phyloP scores from a whole-genome alignment of 2,329 filamentous ascomycete genomes.

The Botrytis porri region DNA sequence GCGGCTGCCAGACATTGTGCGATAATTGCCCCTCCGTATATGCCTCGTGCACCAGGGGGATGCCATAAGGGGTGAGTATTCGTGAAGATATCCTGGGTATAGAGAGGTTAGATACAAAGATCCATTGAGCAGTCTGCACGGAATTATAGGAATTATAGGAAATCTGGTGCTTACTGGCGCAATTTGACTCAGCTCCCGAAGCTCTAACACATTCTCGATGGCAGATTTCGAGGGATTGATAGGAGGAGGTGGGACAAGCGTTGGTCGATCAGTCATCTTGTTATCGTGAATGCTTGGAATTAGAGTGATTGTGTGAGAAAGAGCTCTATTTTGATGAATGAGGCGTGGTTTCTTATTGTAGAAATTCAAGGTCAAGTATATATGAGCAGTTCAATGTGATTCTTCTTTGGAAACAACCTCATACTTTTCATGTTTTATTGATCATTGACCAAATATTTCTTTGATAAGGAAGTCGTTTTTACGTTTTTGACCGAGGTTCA shows the following conservation, averaged over 20 bases:
- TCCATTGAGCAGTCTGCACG: constrained; percentile 13
- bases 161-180: constrained; percentile 57
- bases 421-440: background rate
- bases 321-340: background rate
- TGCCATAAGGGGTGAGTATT: constrained; percentile 92
- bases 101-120: background rate
- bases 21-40: constrained; percentile 91
- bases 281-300: background rate
- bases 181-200: constrained; percentile 74
- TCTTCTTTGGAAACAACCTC: background rate
- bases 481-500: constrained; percentile 9
- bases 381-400: background rate
- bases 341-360: background rate
- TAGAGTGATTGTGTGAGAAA: background rate
- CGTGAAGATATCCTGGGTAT: constrained; percentile 77
- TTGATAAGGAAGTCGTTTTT: constrained; percentile 5
- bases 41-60: constrained; percentile 83
- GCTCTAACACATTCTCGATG: constrained; percentile 86
- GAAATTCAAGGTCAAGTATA: background rate
- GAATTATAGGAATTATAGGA: constrained; percentile 10
- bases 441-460: background rate
- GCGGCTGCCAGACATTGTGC: constrained; percentile 87
- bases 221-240: constrained; percentile 68
- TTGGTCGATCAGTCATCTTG: constrained; percentile 43
- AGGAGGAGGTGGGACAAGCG: constrained; percentile 73